Percentiles rank a stretch among this genome's conserved stretches.
These are phyloP conservation scores for Penicillium vulpinum DNA, from an alignment of 2,329 filamentous ascomycete genomes.

Conservation along the genomic window DNA sequence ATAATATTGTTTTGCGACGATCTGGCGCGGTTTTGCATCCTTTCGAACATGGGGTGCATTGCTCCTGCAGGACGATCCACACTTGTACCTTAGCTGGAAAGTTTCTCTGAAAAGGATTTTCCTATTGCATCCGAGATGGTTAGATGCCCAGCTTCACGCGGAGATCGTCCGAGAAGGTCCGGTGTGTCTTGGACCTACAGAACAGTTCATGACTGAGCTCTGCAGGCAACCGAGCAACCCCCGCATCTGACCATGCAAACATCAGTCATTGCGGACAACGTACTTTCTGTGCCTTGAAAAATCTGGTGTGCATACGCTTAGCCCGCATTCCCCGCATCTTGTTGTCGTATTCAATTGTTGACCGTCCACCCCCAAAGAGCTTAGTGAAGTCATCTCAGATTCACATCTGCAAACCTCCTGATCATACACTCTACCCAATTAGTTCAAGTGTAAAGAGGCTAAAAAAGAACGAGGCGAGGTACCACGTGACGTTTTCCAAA, in stretches of 20 bases:
- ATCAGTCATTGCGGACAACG: background rate
- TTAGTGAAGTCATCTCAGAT: constrained; percentile 2
- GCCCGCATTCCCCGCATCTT: constrained; percentile 3
- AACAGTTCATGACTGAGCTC: too few relatives aligned
- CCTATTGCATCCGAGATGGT: too few relatives aligned
- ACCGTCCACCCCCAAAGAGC: background rate
- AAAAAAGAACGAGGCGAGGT: background rate
- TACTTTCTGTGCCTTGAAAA: background rate
- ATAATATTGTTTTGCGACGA: background rate
- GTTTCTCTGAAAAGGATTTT: background rate
- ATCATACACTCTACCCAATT: background rate
- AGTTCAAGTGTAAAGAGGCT: background rate
- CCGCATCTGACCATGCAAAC: background rate
- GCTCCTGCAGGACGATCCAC: constrained; percentile 7
- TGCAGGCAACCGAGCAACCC: background rate
- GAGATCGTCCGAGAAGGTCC: background rate
- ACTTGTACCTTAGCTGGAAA: background rate
- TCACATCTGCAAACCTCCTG: background rate
- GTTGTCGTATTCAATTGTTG: background rate
- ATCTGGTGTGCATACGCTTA: constrained; percentile 1
- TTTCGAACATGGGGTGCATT: constrained; percentile 4
- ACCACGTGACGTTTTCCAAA: constrained; percentile 25
- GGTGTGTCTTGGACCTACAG: background rate
- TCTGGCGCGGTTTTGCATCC: background rate
- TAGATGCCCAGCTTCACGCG: too few relatives aligned